Evolutionary conservation across 805 yeast species (phyloP).

Genomic region (Lachancea lanzarotensis): DNA sequence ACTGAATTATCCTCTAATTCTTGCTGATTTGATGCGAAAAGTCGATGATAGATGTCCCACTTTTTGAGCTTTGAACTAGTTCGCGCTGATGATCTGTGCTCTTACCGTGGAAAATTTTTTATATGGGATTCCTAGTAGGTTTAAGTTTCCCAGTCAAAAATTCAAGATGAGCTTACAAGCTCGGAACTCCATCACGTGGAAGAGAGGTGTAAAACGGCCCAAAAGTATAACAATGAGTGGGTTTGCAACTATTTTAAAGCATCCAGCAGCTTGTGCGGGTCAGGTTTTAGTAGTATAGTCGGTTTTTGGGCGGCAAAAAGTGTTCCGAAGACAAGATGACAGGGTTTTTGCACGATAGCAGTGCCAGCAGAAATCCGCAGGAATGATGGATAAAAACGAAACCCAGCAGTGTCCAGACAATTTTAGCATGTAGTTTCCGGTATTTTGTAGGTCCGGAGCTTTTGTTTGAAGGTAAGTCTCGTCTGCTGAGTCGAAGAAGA

Average conservation of each 20-base stretch:
- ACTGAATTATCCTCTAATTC: not conserved
- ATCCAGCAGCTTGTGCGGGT: not conserved
- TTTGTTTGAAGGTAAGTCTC: not conserved
- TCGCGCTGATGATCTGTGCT: not conserved
- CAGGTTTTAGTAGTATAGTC: not conserved
- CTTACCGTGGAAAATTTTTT: constrained; percentile 1
- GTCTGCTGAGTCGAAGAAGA: not conserved
- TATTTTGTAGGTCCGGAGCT: not conserved
- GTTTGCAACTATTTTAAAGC: not conserved
- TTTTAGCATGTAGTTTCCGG: not conserved
- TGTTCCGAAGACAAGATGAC: not conserved
- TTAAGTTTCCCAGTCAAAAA: not conserved
- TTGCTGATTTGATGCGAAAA: not conserved
- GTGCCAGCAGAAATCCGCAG: constrained; percentile 1
- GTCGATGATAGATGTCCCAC: not conserved
- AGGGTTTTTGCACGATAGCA: not conserved
- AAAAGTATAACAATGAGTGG: not conserved
- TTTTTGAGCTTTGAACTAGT: not conserved
- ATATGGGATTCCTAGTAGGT: not conserved
- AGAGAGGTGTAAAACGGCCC: not conserved
- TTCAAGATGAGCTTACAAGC: not conserved
- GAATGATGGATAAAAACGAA: not conserved
- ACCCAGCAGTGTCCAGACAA: not conserved
- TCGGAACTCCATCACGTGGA: not conserved
- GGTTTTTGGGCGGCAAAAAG: not conserved